Base-by-base conservation (phyloP, 257 asterid species). In the Solanum tarijense region DNA sequence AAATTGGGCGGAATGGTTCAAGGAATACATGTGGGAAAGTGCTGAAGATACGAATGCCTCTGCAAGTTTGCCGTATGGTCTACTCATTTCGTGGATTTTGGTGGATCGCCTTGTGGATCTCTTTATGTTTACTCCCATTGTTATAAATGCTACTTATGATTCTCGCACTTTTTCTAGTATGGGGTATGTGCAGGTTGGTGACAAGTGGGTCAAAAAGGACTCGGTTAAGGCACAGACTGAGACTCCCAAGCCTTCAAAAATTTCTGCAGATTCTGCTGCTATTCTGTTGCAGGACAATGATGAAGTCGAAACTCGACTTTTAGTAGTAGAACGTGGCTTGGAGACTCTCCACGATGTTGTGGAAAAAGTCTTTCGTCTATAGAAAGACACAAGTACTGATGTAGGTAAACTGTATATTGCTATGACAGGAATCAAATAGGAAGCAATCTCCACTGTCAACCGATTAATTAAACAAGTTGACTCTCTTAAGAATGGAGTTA, bases 261-360 rank as follows among this genome's bases (percentile, higher is more conserved):
- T 18, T 4, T 52, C 2, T 6, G 0, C 9, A 2, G 4, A 52
- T 16, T 18, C 1, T 2, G 23, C 62, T 0, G 23, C 4, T 16
- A 2, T 52, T 16, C 4, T 52, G 4, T 16, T 52, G 4, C 62
- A 16, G 4, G 9, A 52, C 23, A 52, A 52, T 52, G n/a, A 52
- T 18, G n/a, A 16, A 16, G 21, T 48, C 8, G 5, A 48, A 5
- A 48, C 21, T 48, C 3, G 0, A 14, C 21, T 14, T 4, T 16
- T 5, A 5, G 23, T 2, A 5, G 60, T 16, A 5, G 23, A 48
- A 48, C 1, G 9, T 1, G 23, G 23, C 0, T 5, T 52, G 10
- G 10, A 52, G 20, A 16, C 4, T 16, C 62, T 52, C 7, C 10
- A 52, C 0, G 62, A 52, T 52, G n/a, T 0, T 16, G 1, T 52